These are phyloP conservation scores for Nothomitra cinnamomea DNA, from an alignment of 2,329 filamentous ascomycete genomes.

Conservation along the genomic window DNA sequence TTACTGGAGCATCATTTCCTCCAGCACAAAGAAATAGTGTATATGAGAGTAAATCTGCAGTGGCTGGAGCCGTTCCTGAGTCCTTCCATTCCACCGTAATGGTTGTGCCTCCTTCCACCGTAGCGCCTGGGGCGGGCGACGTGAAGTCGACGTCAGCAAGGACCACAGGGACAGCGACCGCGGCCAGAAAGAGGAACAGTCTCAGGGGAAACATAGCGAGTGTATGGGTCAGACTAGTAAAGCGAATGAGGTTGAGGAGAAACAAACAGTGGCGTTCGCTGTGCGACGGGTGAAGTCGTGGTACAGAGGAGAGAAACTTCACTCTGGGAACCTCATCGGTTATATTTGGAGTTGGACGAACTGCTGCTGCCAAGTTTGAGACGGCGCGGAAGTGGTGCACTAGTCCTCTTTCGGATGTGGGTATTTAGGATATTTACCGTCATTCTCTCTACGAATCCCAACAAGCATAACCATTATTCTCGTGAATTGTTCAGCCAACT, in stretches of 20 bases:
- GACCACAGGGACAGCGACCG: slow-evolving; percentile 24
- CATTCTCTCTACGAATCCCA: too few species aligned
- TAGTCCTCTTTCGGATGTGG: too few species aligned
- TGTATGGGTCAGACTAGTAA: background rate
- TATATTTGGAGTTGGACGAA: too few species aligned
- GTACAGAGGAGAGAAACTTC: too few species aligned
- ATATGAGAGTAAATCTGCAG: slow-evolving; percentile 36
- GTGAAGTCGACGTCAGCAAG: slow-evolving; percentile 38
- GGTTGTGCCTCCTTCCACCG: slow-evolving; percentile 30
- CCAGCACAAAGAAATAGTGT: slow-evolving; percentile 43
- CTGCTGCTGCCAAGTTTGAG: too few species aligned
- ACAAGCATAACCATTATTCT: too few species aligned
- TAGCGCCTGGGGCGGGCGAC: slow-evolving; percentile 32
- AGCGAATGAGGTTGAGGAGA: background rate
- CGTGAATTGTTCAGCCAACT: too few species aligned
- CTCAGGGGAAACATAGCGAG: background rate
- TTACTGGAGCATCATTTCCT: slow-evolving; percentile 28
- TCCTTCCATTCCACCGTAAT: slow-evolving; percentile 41
- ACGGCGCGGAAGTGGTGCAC: too few species aligned
- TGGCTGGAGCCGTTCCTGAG: slow-evolving; percentile 29
- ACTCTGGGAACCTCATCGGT: too few species aligned
- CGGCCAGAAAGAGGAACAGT: slow-evolving; percentile 5
- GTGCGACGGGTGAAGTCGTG: too few species aligned
- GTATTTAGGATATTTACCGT: too few species aligned
- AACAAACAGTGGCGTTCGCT: too few species aligned